phyloP scores from a whole-genome alignment of 371 early-diverging fungal genomes.

The Rozella allomycis region DNA sequence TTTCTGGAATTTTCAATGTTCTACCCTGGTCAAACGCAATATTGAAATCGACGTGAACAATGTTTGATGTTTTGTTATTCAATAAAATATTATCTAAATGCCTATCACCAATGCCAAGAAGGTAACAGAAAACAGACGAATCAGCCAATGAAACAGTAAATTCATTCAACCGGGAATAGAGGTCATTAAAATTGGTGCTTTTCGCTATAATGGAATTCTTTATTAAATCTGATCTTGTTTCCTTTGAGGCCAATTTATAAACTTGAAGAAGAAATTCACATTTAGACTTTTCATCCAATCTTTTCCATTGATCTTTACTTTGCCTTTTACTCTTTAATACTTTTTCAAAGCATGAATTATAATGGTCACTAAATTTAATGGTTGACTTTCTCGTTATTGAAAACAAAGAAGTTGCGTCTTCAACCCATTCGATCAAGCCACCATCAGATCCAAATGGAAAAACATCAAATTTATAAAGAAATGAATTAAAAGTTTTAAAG shows the following conservation, averaged over 20 bases:
- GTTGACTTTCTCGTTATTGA: no score
- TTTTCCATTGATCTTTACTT: no score
- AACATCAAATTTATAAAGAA: conserved; percentile 63
- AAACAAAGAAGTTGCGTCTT: conserved; percentile 50
- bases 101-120: conserved; percentile 95
- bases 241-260: no score
- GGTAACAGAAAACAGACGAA: conserved; percentile 85
- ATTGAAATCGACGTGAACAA: conserved; percentile 95
- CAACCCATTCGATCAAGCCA: conserved; percentile 96
- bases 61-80: conserved; percentile 55
- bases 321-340: no score
- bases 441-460: conserved; percentile 73
- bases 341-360: no score
- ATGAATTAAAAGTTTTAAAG: conserved; percentile 38
- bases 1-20: conserved; percentile 71
- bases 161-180: conserved; percentile 8
- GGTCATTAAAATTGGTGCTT: conserved; percentile 4
- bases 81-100: conserved; percentile 93
- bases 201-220: no score
- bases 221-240: no score
- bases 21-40: conserved; percentile 90
- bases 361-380: no score
- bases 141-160: conserved; percentile 79
- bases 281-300: no score
- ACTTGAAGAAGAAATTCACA: no score